Evolutionary conservation across 768 basidiomycete species (phyloP).

Genomic region (Thelephora aurantiotincta): DNA sequence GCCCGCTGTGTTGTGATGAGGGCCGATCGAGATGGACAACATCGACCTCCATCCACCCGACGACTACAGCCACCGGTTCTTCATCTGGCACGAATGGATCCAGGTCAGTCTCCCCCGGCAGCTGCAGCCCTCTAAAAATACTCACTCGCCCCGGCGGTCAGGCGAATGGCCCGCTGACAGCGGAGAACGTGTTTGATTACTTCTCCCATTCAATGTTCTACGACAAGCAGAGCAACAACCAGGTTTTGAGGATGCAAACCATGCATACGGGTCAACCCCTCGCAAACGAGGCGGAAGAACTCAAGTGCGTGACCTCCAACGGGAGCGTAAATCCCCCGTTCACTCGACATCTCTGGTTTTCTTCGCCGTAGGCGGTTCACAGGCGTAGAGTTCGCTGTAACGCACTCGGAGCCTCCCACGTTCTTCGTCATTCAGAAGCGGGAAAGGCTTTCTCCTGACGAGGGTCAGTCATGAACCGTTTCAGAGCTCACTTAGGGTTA

Average conservation of each 20-base stretch:
- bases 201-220: slow-evolving; percentile 88
- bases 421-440: slow-evolving; percentile 87
- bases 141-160: too few relatives aligned
- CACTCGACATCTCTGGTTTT: too few relatives aligned
- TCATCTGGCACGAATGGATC: slow-evolving; percentile 88
- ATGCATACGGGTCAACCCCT: slow-evolving; percentile 70
- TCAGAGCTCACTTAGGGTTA: background rate
- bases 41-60: slow-evolving; percentile 66
- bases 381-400: slow-evolving; percentile 78
- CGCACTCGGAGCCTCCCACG: slow-evolving; percentile 64
- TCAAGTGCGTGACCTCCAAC: too few relatives aligned
- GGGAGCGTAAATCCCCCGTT: too few relatives aligned
- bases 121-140: too few relatives aligned
- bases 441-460: slow-evolving; percentile 68
- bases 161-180: slow-evolving; percentile 66
- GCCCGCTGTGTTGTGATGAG: too few relatives aligned
- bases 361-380: too few relatives aligned
- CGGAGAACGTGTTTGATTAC: slow-evolving; percentile 78
- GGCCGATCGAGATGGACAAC: slow-evolving; percentile 29
- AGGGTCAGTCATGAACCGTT: slow-evolving; percentile 37
- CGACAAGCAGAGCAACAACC: slow-evolving; percentile 89
- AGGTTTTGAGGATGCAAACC: slow-evolving; percentile 87
- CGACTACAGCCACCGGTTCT: slow-evolving; percentile 71
- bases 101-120: too few relatives aligned
- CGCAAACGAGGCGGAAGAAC: slow-evolving; percentile 72